Base-by-base conservation (phyloP, 1,284 basidiomycete species). In the Pseudozyma hubeiensis region DNA sequence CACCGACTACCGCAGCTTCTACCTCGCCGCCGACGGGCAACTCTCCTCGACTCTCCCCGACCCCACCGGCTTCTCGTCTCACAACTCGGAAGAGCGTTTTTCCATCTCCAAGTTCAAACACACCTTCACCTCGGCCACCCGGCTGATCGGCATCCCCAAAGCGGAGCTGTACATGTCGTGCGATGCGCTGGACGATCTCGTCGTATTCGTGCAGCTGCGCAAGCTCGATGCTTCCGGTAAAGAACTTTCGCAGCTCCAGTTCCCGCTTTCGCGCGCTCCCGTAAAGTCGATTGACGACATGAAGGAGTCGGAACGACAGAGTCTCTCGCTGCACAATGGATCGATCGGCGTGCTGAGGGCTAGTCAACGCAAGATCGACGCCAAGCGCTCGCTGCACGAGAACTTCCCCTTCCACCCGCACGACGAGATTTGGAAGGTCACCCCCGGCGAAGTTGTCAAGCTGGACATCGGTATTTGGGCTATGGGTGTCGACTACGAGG, bases 391-490 rank as follows among this genome's bases (percentile, higher is more conserved):
- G 24, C 16, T 67, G 57, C 46, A 71, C 41, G 34, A 46, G 40
- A 40, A 62, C 13, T 57, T 60, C 39, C 65, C 56, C 7, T 66
- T 74, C 53, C 74, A 76, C 41, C 48, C 49, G 29, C 74, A 74
- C 65, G 44, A 72, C 52, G 61, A 61, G 60, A 47, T 68, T 24
- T 69, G 78, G 55, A 64, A 63, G 17, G 65, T 82, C 24, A 45
- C 54, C 5, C 62, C 43, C 16, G 79, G 78, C 41, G 61, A 71
- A 50, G 53, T 79, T 19, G 79, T 79, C 39, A 51, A 64, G 45
- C 63, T 81, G 34, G 75, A 77, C 46, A 81, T 81, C 47, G 75
- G 75, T 11, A 66, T 81, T 48, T 81, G 80, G 80, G 71, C 75
- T 17, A 74, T 74, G 54, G 79, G 75, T 17, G 70, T 76, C 53